Base-by-base conservation (phyloP, 2,329 filamentous ascomycete species). In the Sclerotinia nivalis region DNA sequence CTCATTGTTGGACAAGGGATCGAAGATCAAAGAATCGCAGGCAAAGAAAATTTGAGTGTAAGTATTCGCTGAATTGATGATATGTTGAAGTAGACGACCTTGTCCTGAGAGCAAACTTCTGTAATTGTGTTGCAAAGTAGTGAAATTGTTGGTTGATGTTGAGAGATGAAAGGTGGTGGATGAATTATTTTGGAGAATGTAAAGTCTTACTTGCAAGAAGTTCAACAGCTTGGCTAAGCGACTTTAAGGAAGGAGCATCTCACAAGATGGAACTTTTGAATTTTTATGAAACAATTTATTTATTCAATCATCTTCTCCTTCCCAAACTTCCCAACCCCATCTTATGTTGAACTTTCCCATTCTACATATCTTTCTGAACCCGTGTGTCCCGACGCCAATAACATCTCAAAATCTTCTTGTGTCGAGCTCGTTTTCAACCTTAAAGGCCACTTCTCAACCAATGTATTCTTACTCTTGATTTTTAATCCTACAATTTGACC, bases 331-430 rank as follows among this genome's bases (percentile, higher is more conserved):
- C 22, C 18, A 47, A 47, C 7, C 22, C 8, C 25, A 13, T 64
- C 45, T 50, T 66, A 66, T 15, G 31, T 58, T 50, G 58, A 66
- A 34, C 2, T 81, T 76, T 68, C 80, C 82, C 2, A 77, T 77
- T 0, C 72, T 66, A 4, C 70, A 58, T 68, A 68, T 13, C 64
- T 66, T 56, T 70, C 69, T 2, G 43, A 60, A 8, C 65, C 65
- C 13, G 9, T 5, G 18, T 37, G 34, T 22, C 55, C 65, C 10
- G 37, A 55, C 22, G 61, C 64, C 20, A 61, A 31, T n/a, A 68
- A 28, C 2, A 18, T 45, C 13, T 61, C 64, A 55, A 70, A 70
- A 2, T 70, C 69, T 31, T 68, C 64, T 13, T 70, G 64, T 2
- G n/a, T 47, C 6, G 61, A 65, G 25, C 31, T n/a, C 10, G 43